Conservation (phyloP, 2,329 filamentous ascomycete species). For the Dactylellina parvicollis region DNA sequence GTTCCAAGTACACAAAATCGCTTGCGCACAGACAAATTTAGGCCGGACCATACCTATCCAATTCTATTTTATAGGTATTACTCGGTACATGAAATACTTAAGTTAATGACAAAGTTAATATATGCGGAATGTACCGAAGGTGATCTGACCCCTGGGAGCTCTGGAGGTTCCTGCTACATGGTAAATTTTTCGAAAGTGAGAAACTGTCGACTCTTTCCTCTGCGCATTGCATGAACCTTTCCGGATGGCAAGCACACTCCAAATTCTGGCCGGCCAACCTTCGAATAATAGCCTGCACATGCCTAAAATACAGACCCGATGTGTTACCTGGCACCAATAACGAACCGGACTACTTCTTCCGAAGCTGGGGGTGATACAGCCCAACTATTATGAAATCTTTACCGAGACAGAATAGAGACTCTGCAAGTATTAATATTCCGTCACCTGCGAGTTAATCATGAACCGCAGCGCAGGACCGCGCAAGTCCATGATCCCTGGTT, state of each 20-base stretch:
- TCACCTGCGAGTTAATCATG: background rate
- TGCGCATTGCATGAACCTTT: too few species aligned
- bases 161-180: too few species aligned
- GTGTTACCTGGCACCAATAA: conserved; percentile 18
- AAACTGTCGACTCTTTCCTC: too few species aligned
- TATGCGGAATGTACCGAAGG: conserved; percentile 39
- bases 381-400: conserved; percentile 18
- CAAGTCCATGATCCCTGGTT: conserved; percentile 40
- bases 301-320: conserved; percentile 31
- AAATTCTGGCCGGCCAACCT: background rate
- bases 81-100: conserved; percentile 16
- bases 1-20: conserved; percentile 13
- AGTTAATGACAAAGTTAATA: conserved; percentile 35
- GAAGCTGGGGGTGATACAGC: conserved; percentile 36
- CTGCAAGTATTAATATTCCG: conserved; percentile 1
- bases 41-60: conserved; percentile 28
- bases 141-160: conserved; percentile 11
- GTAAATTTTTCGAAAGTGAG: too few species aligned
- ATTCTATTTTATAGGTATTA: conserved; percentile 21
- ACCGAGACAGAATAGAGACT: background rate
- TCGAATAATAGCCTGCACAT: conserved; percentile 40
- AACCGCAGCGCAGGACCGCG: background rate
- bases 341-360: conserved; percentile 44
- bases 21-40: conserved; percentile 43
- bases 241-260: too few species aligned